A percentile compares a stretch with the other conserved stretches of the same genome.
These are phyloP conservation scores for Phytopythium mirpurense DNA, from an alignment of 352 stramenopile genomes.

Conservation along the genomic window DNA sequence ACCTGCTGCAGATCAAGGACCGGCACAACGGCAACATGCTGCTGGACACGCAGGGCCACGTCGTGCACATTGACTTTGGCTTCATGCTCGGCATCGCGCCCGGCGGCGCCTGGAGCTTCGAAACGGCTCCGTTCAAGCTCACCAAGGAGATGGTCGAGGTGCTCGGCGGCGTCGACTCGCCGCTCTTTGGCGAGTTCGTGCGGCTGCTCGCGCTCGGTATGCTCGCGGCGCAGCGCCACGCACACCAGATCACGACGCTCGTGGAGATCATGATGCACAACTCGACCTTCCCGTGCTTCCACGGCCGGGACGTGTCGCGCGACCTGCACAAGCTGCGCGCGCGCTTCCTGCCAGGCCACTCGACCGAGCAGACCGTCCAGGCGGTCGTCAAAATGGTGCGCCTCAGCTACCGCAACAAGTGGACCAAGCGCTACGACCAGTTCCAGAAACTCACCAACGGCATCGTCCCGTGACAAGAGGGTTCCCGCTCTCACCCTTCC, in stretches of 20 bases:
- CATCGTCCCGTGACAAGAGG: conserved; percentile 53
- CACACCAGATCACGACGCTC: conserved; percentile 59
- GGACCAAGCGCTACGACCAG: conserved; percentile 91
- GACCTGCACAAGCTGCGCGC: conserved; percentile 68
- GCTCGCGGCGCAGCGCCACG: conserved; percentile 45
- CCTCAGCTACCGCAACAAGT: conserved; percentile 91
- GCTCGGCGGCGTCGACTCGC: conserved; percentile 60
- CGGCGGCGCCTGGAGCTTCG: conserved; percentile 90
- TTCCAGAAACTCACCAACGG: conserved; percentile 93
- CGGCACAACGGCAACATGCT: conserved; percentile 97
- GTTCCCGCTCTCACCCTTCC: no score
- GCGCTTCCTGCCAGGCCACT: conserved; percentile 51
- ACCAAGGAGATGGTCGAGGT: conserved; percentile 94
- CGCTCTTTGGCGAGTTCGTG: conserved; percentile 66
- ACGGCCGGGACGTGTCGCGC: conserved; percentile 86
- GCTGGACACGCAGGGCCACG: conserved; percentile 83
- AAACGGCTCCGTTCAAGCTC: conserved; percentile 95
- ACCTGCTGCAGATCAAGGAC: conserved; percentile 92
- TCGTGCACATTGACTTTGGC: conserved; percentile 97
- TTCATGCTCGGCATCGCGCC: conserved; percentile 94
- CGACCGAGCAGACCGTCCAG: conserved; percentile 67
- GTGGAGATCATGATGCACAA: conserved; percentile 85
- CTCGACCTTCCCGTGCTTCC: conserved; percentile 74
- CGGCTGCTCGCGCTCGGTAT: conserved; percentile 54
- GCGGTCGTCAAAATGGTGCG: conserved; percentile 84